phyloP scores from a whole-genome alignment of 768 basidiomycete genomes.

The Pleurotus tuber-regium region DNA sequence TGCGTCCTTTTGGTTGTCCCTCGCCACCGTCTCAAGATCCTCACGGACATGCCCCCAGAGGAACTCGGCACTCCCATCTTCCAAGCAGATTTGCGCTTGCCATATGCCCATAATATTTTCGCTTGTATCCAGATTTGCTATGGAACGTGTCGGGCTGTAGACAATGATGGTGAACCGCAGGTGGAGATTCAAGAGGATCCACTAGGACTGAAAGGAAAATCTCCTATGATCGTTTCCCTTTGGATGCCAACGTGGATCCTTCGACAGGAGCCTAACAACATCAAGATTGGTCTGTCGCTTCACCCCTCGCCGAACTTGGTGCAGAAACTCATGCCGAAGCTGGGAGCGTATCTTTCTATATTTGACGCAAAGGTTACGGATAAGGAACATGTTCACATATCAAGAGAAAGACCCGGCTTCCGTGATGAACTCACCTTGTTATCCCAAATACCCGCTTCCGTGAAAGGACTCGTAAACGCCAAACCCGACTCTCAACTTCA shows the following conservation, averaged over 20 bases:
- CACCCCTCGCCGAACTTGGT: conserved; percentile 19
- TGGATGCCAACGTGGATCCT: conserved; percentile 31
- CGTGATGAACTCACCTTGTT: neutral
- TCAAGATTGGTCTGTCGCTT: conserved; percentile 26
- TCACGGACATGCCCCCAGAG: conserved; percentile 21
- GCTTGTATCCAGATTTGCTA: conserved; percentile 31
- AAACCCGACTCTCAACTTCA: neutral
- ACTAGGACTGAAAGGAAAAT: conserved; percentile 28
- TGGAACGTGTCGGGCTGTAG: conserved; percentile 22
- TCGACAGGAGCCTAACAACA: conserved; percentile 15
- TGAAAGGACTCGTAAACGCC: neutral
- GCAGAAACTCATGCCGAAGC: conserved; percentile 17
- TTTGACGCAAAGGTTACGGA: conserved; percentile 28
- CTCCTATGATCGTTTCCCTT: conserved; percentile 34
- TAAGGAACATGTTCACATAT: conserved; percentile 25
- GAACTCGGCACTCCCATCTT: conserved; percentile 31
- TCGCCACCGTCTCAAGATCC: conserved; percentile 23
- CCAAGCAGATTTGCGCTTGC: conserved; percentile 28
- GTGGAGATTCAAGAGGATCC: conserved; percentile 28
- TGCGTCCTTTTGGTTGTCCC: conserved; percentile 34
- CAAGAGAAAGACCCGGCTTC: conserved; percentile 26
- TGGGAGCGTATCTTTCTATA: conserved; percentile 25
- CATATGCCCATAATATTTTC: conserved; percentile 28
- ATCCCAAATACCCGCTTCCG: neutral
- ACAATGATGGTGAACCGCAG: conserved; percentile 8